Evolutionary conservation across 2,329 filamentous ascomycete species (phyloP), one percentile per base, ranked within the genome.

Genomic region (Xylariaceae sp.): DNA sequence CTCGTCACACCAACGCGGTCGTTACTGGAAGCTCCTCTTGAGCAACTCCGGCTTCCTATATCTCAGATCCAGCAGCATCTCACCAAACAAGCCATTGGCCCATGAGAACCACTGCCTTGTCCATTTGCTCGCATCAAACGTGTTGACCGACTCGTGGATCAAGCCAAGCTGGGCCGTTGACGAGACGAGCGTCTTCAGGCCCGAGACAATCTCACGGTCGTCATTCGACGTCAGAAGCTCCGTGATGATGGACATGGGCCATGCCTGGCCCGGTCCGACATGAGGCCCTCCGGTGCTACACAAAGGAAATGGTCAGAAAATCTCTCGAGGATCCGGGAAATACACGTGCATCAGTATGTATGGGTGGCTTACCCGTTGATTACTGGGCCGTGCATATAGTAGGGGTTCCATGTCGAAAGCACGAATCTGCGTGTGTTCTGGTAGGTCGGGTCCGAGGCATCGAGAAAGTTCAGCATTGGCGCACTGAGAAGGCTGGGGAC

Each of bases 181-280:
- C 14, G 54, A 54, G 15, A 61, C 47, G 6, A 62, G 41, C 39
- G 51, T 50, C 30, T 48, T 47, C 30, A 67, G 50, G 24, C 63
- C 64, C 6, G 53, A 49, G 12, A 63, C 53, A 44, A 61, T 60
- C 48, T 62, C 59, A 37, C 24, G 34, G 31, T 60, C 58, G 42
- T 58, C 49, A 37, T 56, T 46, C 21, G 54, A 57, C 26, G 88
- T 94, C 72, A 90, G 75, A 23, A 85, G 82, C 57, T 85, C 80
- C 41, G 89, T 78, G 33, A 94, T 78, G 49, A 86, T 71, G 31
- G 79, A 85, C 86, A 94, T 94, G 1, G 88, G 88, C 88, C 88
- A 94, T 12, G 85, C 87, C 56, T 82, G 81, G 42, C 81, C 74
- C 2, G 88, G 73, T 0, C 72, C 70, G 7, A 68, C 59, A 49